Base-by-base conservation (phyloP, 169 alveolate genomes). In the Perkinsus marinus region DNA sequence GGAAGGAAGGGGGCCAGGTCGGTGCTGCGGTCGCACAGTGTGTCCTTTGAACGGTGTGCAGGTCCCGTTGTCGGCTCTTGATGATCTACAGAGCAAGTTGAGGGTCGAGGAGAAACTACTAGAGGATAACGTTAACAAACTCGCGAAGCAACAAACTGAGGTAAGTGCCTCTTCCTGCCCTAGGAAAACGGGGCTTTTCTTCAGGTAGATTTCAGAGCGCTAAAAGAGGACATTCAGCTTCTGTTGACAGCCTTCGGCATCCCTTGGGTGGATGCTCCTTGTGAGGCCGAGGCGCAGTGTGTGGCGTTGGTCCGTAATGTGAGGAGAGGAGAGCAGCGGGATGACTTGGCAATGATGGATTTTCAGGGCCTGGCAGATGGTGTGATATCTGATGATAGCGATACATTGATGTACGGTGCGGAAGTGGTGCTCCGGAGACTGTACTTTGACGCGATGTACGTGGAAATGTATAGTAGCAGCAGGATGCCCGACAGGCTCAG, bases 271-370 rank as follows among this genome's bases (percentile, higher is more conserved):
- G 96, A 96, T n/a, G 98, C 99, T 5, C 99, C 99, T 6, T 96
- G 97, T 34, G 99, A 98, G 93, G 99, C 99, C 19, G 99, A 98
- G 92, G 98, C 99, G 26, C 98, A 98, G 68, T 97, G 99, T 39
- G 98, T 99, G 9, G 93, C 93, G 57, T 94, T 98, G 47, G 96
- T 95, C 47, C 90, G 38, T 22, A 39, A 36, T 68, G 39, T 19
- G 39, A 43, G 46, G 19, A 10, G 46, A 10, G 46, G 10, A 41
- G 10, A 6, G 19, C 19, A 3, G 46, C 46, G 3, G 46, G 46
- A 41, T 41, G 41, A 17, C 6, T 34, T 57, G 90, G 19, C 89
- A 38, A 26, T 90, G 43, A 10, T 43, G 43, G 92, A 94, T 89
- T 93, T 91, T 46, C 46, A 41, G 26, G 97, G 97, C 39, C 91